Base-by-base conservation (phyloP, 148 eudicot genomes). In the Tetragonia tetragonoides region DNA sequence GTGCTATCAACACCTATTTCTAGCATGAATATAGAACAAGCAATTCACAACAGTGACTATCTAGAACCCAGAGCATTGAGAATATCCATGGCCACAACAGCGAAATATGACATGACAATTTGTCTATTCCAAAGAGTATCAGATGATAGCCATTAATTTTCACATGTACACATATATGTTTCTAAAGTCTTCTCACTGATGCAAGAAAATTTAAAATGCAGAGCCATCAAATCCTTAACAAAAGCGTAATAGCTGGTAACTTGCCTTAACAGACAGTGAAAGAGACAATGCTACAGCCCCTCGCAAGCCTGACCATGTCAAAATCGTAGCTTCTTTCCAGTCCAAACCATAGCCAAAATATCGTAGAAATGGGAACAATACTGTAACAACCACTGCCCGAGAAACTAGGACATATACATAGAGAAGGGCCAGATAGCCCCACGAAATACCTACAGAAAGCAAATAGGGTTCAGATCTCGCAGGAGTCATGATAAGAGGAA, bases 211-310 rank as follows among this genome's bases (percentile, higher is more conserved):
- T 17, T 16, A 44, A 40, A 81, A 28, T 65, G 65, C 49, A 44
- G 23, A 8, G 54, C 23, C 44, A 18, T 67, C 44, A 40, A 83
- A 38, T 53, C 7, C 10, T 46, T 47, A 54, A 40, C 9, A 24
- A 59, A 40, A 59, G 64, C 72, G 59, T 40, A 18, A 38, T 46
- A 66, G 41, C 14, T 69, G 23, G 23, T 7, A 73, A 86, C 88
- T 83, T 90, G 81, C 98, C 97, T 92, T 91, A 66, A 95, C 93
- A 61, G 98, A 95, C 77, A 95, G 86, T 34, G 98, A 88, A 76
- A 95, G 99, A 20, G 99, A 82, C 81, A 95, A 81, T 60, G 97
- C 94, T 46, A 95, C 97, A 53, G 99, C 99, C 69, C 99, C 99
- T 53, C 99, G 88, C 67, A 95, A 86, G 65, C 97, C 99, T 66